These are phyloP conservation scores for Fusarium haematococcum DNA, from an alignment of 2,329 filamentous ascomycete species.

Conservation along the genomic window DNA sequence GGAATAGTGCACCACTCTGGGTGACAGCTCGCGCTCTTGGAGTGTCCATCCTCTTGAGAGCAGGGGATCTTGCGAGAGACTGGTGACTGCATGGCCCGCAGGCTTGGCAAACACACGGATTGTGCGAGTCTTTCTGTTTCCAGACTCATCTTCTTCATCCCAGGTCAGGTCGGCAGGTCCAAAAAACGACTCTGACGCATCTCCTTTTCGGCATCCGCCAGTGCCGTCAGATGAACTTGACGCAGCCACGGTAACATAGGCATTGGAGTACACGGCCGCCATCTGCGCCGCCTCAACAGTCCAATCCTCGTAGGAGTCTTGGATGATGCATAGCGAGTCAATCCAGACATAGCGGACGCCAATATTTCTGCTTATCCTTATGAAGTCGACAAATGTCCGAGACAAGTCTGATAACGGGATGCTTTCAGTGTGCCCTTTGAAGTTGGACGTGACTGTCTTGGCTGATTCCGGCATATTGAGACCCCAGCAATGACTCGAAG, in stretches of 20 bases:
- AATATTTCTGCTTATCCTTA: neutral
- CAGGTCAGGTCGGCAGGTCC: neutral
- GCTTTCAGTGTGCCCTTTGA: neutral
- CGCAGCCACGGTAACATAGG: constrained; percentile 12
- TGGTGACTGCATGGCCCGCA: neutral
- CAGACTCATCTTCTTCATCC: neutral
- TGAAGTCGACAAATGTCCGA: constrained; percentile 1
- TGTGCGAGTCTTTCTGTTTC: neutral
- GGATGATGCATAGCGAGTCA: constrained; percentile 15
- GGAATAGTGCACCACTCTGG: neutral
- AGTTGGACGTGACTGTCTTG: neutral
- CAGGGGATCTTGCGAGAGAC: neutral
- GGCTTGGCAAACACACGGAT: neutral
- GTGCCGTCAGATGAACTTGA: constrained; percentile 1
- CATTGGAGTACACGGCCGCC: constrained; percentile 18
- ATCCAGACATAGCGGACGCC: constrained; percentile 17
- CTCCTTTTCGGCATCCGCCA: neutral
- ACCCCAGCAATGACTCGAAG: constrained; percentile 17
- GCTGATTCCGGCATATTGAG: constrained; percentile 6
- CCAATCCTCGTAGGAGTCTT: constrained; percentile 18
- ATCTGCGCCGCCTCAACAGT: constrained; percentile 6
- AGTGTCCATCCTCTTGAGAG: neutral
- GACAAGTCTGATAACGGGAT: neutral
- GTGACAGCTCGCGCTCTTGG: neutral
- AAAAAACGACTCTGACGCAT: neutral